Percentiles rank a stretch among this genome's conserved stretches.
Evolutionary conservation across 1,139 yeast species (phyloP).

Genomic region (Taphrina confusa): DNA sequence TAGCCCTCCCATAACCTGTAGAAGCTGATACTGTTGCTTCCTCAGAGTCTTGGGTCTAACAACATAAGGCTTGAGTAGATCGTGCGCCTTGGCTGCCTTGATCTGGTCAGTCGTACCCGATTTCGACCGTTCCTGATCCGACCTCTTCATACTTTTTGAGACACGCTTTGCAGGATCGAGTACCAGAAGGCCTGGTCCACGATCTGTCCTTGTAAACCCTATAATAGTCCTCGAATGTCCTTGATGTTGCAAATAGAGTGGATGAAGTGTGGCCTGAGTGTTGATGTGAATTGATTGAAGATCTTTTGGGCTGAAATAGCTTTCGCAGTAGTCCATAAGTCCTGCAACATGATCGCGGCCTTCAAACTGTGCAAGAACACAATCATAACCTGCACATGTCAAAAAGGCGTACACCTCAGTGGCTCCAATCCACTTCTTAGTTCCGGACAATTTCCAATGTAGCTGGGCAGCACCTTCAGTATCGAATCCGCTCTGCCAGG

Average conservation of each 20-base stretch:
- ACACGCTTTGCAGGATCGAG: slow-evolving; percentile 28
- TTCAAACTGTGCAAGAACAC: slow-evolving; percentile 13
- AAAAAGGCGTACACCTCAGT: slow-evolving; percentile 35
- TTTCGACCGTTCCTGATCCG: background rate
- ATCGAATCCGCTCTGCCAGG: slow-evolving; percentile 27
- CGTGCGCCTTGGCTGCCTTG: background rate
- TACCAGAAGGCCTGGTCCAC: slow-evolving; percentile 13
- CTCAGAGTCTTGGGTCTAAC: background rate
- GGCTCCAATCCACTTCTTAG: slow-evolving; percentile 37
- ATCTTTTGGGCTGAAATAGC: slow-evolving; percentile 4
- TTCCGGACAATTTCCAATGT: slow-evolving; percentile 16
- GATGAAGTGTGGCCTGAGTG: background rate
- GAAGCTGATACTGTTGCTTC: slow-evolving; percentile 10
- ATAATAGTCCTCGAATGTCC: slow-evolving; percentile 34
- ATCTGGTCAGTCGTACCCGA: too few relatives aligned
- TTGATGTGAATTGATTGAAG: too few relatives aligned
- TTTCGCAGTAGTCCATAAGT: slow-evolving; percentile 10
- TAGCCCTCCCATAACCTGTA: slow-evolving; percentile 15
- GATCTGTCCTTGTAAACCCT: background rate
- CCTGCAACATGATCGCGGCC: background rate
- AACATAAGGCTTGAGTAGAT: background rate
- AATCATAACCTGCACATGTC: slow-evolving; percentile 15
- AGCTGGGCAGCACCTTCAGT: slow-evolving; percentile 28
- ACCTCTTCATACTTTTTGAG: background rate
- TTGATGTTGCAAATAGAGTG: slow-evolving; percentile 29